These are phyloP conservation scores for Cyclotella sp. DNA, from an alignment of 108 stramenopile species.

Conservation along the genomic window DNA sequence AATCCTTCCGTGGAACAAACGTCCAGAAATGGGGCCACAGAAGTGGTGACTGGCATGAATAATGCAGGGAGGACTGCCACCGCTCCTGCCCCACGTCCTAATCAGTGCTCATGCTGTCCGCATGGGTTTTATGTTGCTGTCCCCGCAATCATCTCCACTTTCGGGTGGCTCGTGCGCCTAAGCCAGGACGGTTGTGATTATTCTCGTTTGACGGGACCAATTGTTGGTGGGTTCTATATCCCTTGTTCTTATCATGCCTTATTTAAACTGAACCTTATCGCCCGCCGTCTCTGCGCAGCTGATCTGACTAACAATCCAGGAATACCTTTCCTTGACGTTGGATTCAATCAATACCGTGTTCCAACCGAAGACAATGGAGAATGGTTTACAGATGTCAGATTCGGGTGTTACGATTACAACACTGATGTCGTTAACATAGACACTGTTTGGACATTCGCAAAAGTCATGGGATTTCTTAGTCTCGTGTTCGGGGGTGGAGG, in stretches of 20 bases:
- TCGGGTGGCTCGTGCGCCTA: slow-evolving; percentile 36
- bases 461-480: slow-evolving; percentile 58
- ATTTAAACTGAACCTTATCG: neutral
- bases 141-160: slow-evolving; percentile 13
- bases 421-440: slow-evolving; percentile 57
- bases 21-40: neutral
- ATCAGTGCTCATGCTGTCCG: slow-evolving; percentile 20
- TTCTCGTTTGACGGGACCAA: slow-evolving; percentile 44
- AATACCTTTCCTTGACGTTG: slow-evolving; percentile 69
- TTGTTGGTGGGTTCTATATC: slow-evolving; percentile 6
- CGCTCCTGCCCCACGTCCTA: neutral
- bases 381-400: slow-evolving; percentile 42
- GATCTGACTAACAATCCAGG: slow-evolving; percentile 43
- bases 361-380: slow-evolving; percentile 39
- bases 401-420: slow-evolving; percentile 53
- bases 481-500: slow-evolving; percentile 74
- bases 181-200: slow-evolving; percentile 50
- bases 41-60: neutral
- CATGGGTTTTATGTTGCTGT: slow-evolving; percentile 29
- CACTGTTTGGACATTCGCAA: slow-evolving; percentile 57
- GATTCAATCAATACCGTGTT: slow-evolving; percentile 64
- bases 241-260: neutral
- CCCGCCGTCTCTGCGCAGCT: neutral
- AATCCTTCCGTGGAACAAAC: too few relatives aligned
- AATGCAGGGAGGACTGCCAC: neutral